Conservation (phyloP, 257 asterid species). For the Gentiana dahurica region DNA sequence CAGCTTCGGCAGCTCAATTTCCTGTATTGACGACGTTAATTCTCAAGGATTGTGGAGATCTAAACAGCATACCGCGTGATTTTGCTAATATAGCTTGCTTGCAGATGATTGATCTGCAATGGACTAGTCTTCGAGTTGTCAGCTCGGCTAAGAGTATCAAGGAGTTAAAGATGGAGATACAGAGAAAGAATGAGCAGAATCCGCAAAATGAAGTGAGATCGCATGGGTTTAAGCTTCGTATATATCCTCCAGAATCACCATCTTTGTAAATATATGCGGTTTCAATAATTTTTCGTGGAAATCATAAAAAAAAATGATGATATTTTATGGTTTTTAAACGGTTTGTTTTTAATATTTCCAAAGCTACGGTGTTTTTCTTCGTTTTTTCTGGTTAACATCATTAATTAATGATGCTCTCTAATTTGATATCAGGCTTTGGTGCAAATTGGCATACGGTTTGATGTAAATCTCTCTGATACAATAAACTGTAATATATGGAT, state of each 20-base stretch:
- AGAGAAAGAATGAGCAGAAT: background rate
- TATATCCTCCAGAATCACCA: conserved; percentile 20
- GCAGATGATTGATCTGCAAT: conserved; percentile 12
- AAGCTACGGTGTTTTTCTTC: too few relatives aligned
- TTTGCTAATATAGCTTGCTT: conserved; percentile 10
- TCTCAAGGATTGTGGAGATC: conserved; percentile 11
- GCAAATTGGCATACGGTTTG: too few relatives aligned
- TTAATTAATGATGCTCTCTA: too few relatives aligned
- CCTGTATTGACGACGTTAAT: conserved; percentile 9
- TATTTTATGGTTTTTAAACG: too few relatives aligned
- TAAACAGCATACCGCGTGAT: conserved; percentile 9
- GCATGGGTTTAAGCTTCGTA: conserved; percentile 11
- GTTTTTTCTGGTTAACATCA: too few relatives aligned
- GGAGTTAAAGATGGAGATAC: background rate
- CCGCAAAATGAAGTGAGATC: background rate
- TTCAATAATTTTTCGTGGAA: too few relatives aligned
- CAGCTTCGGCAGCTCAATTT: conserved; percentile 11
- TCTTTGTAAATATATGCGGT: too few relatives aligned
- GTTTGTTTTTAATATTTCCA: too few relatives aligned
- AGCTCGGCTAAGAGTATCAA: conserved; percentile 13
- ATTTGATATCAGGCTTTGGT: too few relatives aligned
- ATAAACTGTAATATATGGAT: too few relatives aligned
- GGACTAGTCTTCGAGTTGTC: conserved; percentile 9
- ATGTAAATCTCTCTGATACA: too few relatives aligned
- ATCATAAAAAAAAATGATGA: too few relatives aligned